These are phyloP conservation scores for Candolleomyces aberdarensis DNA, from an alignment of 768 basidiomycete species.

Conservation along the genomic window DNA sequence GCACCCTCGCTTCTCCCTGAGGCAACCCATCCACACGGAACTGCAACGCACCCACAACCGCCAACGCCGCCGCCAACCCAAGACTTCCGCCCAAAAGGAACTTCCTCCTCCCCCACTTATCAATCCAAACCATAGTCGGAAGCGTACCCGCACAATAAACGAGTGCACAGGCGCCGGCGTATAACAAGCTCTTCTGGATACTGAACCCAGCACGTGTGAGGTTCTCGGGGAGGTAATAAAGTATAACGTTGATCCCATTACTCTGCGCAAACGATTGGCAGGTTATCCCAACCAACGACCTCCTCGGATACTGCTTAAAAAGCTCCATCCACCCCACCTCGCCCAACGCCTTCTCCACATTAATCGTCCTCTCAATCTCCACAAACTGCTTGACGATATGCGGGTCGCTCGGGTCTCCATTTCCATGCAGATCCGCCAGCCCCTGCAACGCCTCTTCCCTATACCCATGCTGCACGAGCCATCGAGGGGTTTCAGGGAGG, in stretches of 20 bases:
- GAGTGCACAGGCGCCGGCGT: constrained; percentile 43
- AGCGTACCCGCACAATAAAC: constrained; percentile 49
- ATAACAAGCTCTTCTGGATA: constrained; percentile 40
- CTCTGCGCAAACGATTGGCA: constrained; percentile 56
- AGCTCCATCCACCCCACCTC: constrained; percentile 44
- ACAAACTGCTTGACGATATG: constrained; percentile 44
- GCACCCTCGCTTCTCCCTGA: constrained; percentile 19
- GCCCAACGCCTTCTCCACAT: constrained; percentile 26
- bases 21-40: constrained; percentile 38
- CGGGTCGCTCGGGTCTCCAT: constrained; percentile 42
- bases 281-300: constrained; percentile 48
- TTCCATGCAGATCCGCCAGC: constrained; percentile 57
- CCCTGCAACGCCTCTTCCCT: constrained; percentile 45
- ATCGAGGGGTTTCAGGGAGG: constrained; percentile 52
- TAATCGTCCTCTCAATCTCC: constrained; percentile 35
- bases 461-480: constrained; percentile 54
- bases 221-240: constrained; percentile 56
- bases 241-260: constrained; percentile 55
- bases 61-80: constrained; percentile 41
- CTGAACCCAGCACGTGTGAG: constrained; percentile 49
- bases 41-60: constrained; percentile 52
- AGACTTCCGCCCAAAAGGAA: constrained; percentile 48
- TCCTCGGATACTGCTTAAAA: constrained; percentile 47
- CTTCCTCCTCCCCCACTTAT: constrained; percentile 47
- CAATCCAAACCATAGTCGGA: constrained; percentile 52